These are phyloP conservation scores for Austroboletus eburneus DNA, from an alignment of 768 basidiomycete species.

Conservation along the genomic window DNA sequence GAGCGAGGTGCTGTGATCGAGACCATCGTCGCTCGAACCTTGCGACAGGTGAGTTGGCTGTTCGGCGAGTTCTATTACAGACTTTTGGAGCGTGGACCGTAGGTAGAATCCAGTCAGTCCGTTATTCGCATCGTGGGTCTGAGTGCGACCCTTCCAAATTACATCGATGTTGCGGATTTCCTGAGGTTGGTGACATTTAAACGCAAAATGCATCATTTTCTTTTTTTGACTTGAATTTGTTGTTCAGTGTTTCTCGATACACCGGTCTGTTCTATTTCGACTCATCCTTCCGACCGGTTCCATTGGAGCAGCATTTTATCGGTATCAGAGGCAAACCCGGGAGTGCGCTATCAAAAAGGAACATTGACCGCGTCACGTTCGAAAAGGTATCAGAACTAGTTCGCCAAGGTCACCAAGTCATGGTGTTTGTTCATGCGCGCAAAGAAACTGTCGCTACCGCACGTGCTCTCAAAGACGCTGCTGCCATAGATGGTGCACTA, in stretches of 20 bases:
- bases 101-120: constrained; percentile 97
- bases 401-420: constrained; percentile 91
- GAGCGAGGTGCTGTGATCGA: constrained; percentile 98
- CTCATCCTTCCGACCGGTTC: constrained; percentile 93
- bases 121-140: constrained; percentile 94
- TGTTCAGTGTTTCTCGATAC: constrained; percentile 79
- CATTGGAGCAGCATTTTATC: constrained; percentile 95
- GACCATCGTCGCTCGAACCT: constrained; percentile 92
- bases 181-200: constrained; percentile 53
- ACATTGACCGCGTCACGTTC: constrained; percentile 84
- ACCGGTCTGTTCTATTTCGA: constrained; percentile 96
- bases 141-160: constrained; percentile 96
- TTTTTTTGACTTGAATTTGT: constrained; percentile 4
- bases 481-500: constrained; percentile 60
- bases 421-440: constrained; percentile 98
- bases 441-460: constrained; percentile 98
- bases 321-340: constrained; percentile 88
- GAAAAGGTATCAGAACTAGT: constrained; percentile 89
- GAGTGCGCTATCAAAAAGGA: constrained; percentile 67
- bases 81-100: neutral
- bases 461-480: constrained; percentile 71
- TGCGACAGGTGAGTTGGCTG: constrained; percentile 65
- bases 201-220: neutral
- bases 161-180: constrained; percentile 94
- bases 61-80: neutral